These are phyloP conservation scores for Euphorbia corollata DNA, from an alignment of 441 rosid genomes.

Conservation along the genomic window DNA sequence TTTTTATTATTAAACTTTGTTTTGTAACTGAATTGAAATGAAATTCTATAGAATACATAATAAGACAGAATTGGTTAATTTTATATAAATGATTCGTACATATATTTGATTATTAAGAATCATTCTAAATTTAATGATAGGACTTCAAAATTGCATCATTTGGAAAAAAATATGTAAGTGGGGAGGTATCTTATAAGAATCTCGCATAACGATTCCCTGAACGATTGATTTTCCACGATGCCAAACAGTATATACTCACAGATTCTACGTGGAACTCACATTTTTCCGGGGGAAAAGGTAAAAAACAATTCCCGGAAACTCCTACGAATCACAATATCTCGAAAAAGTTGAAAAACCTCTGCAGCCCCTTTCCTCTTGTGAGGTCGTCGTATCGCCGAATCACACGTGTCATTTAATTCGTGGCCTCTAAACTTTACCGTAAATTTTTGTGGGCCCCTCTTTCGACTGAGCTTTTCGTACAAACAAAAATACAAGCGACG, in stretches of 20 bases:
- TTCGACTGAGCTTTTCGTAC: constrained; percentile 10
- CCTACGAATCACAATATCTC: background rate
- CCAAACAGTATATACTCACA: background rate
- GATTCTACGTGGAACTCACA: background rate
- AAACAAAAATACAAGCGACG: background rate
- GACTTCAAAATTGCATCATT: no score
- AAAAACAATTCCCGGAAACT: background rate
- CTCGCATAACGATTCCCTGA: background rate
- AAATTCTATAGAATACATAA: no score
- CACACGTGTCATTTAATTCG: constrained; percentile 15
- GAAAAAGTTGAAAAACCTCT: background rate
- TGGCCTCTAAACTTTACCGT: constrained; percentile 10
- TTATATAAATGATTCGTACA: no score
- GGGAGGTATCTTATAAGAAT: background rate
- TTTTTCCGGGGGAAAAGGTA: no score
- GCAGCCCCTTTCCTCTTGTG: no score
- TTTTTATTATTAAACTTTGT: no score
- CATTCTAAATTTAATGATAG: no score
- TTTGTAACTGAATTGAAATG: no score
- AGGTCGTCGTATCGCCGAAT: background rate
- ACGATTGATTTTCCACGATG: background rate
- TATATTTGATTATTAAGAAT: no score
- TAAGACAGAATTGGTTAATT: no score
- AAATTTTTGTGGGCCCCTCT: background rate
- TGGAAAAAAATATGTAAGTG: no score